These are phyloP conservation scores for Aspergillus amoenus DNA, from an alignment of 2,329 filamentous ascomycete genomes.

Conservation along the genomic window DNA sequence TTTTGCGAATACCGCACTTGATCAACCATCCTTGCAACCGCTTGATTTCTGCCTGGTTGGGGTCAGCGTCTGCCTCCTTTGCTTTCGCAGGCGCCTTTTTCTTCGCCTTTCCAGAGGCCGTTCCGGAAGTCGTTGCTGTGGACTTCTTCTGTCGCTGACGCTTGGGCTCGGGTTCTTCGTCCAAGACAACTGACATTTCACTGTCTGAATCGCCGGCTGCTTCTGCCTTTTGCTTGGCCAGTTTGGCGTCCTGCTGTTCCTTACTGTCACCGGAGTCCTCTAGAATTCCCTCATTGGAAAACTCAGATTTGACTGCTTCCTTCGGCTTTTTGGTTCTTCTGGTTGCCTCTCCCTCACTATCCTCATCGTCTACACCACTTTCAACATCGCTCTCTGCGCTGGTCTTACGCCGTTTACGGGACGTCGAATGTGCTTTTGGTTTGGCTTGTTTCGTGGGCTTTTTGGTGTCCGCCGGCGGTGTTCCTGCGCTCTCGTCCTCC, in stretches of 20 bases:
- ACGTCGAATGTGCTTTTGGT: conserved; percentile 17
- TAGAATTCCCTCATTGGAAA: conserved; percentile 8
- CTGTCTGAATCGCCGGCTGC: conserved; percentile 56
- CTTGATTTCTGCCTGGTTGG: conserved; percentile 79
- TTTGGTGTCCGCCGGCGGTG: conserved; percentile 21
- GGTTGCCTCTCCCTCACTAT: conserved; percentile 23
- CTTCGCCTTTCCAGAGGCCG: conserved; percentile 25
- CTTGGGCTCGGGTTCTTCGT: conserved; percentile 65
- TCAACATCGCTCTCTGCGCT: conserved; percentile 22
- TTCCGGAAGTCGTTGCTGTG: conserved; percentile 18
- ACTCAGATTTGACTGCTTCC: not conserved
- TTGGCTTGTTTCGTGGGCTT: conserved; percentile 31
- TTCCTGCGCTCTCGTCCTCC: conserved; percentile 8
- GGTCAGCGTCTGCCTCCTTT: conserved; percentile 52
- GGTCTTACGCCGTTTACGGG: conserved; percentile 38
- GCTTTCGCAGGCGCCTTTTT: conserved; percentile 36
- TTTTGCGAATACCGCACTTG: conserved; percentile 89
- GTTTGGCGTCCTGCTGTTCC: conserved; percentile 13
- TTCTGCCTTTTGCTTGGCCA: conserved; percentile 29
- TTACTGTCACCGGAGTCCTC: conserved; percentile 17
- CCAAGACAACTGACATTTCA: conserved; percentile 73
- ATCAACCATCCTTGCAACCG: conserved; percentile 79
- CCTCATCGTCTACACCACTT: conserved; percentile 13
- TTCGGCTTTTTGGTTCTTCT: conserved; percentile 14
- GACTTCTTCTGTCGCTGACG: conserved; percentile 48